phyloP scores from a whole-genome alignment of 129 eudicot species.

The Helianthus annuus region DNA sequence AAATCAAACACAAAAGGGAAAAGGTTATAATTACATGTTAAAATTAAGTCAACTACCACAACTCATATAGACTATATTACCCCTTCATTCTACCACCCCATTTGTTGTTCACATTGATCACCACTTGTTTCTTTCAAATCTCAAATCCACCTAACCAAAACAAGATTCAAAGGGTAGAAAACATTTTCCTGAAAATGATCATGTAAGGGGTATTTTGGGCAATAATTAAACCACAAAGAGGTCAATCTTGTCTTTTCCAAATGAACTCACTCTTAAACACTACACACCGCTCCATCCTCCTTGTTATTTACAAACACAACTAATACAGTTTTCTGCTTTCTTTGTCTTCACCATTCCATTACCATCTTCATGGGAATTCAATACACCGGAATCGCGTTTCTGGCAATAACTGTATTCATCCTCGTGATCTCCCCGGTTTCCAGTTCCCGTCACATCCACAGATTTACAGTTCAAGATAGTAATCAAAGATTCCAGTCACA shows the following conservation, averaged over 20 bases:
- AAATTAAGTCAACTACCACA: conserved; percentile 28
- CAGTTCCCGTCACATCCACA: conserved; percentile 33
- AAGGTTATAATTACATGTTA: no score
- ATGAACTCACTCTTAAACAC: conserved; percentile 25
- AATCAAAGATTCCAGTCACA: conserved; percentile 25
- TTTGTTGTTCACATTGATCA: conserved; percentile 31
- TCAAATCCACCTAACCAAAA: conserved; percentile 36
- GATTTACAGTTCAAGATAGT: conserved; percentile 18
- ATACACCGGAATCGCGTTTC: conserved; percentile 20
- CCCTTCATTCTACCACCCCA: conserved; percentile 22
- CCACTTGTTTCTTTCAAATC: conserved; percentile 12
- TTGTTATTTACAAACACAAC: conserved; percentile 24
- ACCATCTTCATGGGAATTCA: conserved; percentile 42
- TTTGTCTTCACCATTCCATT: conserved; percentile 27
- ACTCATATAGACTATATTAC: conserved; percentile 9
- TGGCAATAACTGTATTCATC: conserved; percentile 39
- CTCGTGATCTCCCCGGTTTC: conserved; percentile 42
- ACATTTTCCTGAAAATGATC: neutral
- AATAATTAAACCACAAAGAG: conserved; percentile 10
- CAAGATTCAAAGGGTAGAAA: conserved; percentile 13
- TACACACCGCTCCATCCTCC: conserved; percentile 23
- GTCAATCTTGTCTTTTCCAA: conserved; percentile 33
- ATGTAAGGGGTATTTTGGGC: conserved; percentile 20
- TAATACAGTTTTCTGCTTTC: conserved; percentile 15
- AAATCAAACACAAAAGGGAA: no score